phyloP scores from a whole-genome alignment of 1,284 basidiomycete species.

The Rhodotorula sp. region DNA sequence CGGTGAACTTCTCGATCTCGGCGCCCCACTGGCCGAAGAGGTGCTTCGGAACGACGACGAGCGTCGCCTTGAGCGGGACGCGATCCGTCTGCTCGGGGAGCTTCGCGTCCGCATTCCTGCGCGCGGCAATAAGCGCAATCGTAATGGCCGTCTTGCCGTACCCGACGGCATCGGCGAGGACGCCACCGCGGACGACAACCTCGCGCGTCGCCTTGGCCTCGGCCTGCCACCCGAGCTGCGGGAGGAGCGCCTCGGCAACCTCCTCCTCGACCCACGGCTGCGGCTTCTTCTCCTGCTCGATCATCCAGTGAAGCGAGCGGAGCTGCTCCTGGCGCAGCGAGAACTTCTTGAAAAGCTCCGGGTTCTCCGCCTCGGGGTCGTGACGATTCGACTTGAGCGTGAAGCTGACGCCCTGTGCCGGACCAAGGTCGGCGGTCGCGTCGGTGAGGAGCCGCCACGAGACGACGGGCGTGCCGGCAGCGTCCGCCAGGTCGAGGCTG shows the following conservation, averaged over 20 bases:
- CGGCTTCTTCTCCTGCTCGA: constrained; percentile 73
- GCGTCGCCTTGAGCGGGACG: constrained; percentile 72
- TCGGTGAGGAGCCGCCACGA: constrained; percentile 56
- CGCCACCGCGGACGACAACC: constrained; percentile 78
- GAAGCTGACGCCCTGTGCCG: constrained; percentile 53
- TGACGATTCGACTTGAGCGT: constrained; percentile 72
- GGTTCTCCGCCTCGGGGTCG: constrained; percentile 74
- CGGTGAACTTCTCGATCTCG: constrained; percentile 77
- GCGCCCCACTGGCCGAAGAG: constrained; percentile 85
- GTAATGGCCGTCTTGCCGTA: constrained; percentile 97
- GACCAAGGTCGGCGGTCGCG: constrained; percentile 50
- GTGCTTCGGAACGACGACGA: constrained; percentile 81
- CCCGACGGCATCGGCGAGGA: constrained; percentile 92
- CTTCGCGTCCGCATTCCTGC: constrained; percentile 59
- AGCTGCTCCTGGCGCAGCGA: constrained; percentile 79
- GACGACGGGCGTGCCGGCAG: constrained; percentile 29
- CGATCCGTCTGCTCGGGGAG: constrained; percentile 62
- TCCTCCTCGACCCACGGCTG: constrained; percentile 82
- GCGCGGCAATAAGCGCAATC: constrained; percentile 76
- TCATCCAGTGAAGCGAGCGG: constrained; percentile 91
- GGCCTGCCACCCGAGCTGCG: constrained; percentile 85
- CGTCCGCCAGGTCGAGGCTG: constrained; percentile 23
- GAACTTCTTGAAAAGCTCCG: constrained; percentile 69
- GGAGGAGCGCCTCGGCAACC: constrained; percentile 83
- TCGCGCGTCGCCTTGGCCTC: constrained; percentile 83